phyloP scores from a whole-genome alignment of 768 basidiomycete species.

The Neoboletus brunneissimus region DNA sequence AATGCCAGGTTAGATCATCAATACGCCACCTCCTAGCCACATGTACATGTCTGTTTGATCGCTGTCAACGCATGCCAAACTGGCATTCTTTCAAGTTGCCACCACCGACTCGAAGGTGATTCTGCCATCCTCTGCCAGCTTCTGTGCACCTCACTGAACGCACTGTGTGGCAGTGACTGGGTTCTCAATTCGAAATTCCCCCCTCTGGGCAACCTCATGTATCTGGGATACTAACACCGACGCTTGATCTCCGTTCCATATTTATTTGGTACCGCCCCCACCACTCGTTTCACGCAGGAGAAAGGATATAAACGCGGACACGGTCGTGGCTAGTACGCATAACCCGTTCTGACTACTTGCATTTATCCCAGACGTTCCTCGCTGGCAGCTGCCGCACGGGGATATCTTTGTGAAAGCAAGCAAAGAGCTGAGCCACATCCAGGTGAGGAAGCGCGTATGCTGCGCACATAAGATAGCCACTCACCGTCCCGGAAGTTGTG shows the following conservation, averaged over 20 bases:
- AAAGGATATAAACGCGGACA: constrained; percentile 4
- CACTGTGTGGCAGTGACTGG: no score
- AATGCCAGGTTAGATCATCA: no score
- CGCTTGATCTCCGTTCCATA: background rate
- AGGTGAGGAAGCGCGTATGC: constrained; percentile 4
- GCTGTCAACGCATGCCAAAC: no score
- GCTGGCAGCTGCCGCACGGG: background rate
- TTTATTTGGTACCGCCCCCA: background rate
- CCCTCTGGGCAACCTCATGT: background rate
- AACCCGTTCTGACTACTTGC: background rate
- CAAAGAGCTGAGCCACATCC: background rate
- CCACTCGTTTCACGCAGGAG: background rate
- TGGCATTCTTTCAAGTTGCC: no score
- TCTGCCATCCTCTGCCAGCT: no score
- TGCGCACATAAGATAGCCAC: background rate
- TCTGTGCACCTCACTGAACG: no score
- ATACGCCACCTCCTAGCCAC: no score
- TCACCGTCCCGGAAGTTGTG: constrained; percentile 6
- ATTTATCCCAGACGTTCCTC: background rate
- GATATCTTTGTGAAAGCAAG: background rate
- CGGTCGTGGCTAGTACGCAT: background rate
- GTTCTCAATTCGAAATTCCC: no score
- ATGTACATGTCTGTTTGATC: no score
- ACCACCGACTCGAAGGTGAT: no score
- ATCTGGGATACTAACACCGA: background rate